phyloP scores from a whole-genome alignment of 1,284 basidiomycete genomes.

The Trichosporon ovoides region DNA sequence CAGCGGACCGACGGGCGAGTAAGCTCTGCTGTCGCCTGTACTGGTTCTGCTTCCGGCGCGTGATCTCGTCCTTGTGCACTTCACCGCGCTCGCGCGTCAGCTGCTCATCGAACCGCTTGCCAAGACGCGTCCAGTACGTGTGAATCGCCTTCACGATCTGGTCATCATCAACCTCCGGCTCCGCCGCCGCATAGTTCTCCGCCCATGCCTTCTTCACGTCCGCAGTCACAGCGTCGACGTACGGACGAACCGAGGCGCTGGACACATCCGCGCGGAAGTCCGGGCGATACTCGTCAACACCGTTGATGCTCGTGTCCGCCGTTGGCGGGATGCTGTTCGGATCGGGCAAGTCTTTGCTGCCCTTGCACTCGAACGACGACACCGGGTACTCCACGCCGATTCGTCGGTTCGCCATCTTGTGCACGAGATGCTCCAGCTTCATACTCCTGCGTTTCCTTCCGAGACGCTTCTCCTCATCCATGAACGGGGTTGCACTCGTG shows the following conservation, averaged over 20 bases:
- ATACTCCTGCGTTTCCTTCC: conserved; percentile 38
- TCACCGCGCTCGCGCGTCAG: conserved; percentile 36
- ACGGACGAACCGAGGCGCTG: conserved; percentile 28
- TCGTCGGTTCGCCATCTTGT: conserved; percentile 44
- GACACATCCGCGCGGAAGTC: conserved; percentile 33
- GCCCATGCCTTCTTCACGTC: conserved; percentile 35
- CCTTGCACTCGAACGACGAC: conserved; percentile 31
- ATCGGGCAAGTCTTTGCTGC: conserved; percentile 35
- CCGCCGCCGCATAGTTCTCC: conserved; percentile 18
- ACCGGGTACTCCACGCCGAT: conserved; percentile 43
- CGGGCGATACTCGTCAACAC: conserved; percentile 39
- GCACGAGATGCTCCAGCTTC: conserved; percentile 46
- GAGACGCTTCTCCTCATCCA: conserved; percentile 17
- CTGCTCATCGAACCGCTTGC: conserved; percentile 44
- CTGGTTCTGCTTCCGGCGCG: conserved; percentile 43
- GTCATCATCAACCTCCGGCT: conserved; percentile 32
- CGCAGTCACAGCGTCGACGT: conserved; percentile 33
- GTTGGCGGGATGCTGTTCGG: conserved; percentile 25
- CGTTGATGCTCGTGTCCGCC: conserved; percentile 29
- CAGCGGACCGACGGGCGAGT: conserved; percentile 36
- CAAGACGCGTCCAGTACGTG: conserved; percentile 42
- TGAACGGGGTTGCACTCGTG: conserved; percentile 10
- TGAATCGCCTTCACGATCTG: conserved; percentile 36
- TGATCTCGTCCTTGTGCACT: conserved; percentile 42
- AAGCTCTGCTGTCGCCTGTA: conserved; percentile 46